A percentile compares a stretch with the other conserved stretches of the same genome.
These are phyloP conservation scores for Ocimum tenuiflorum DNA, from an alignment of 257 asterid genomes.

Conservation along the genomic window DNA sequence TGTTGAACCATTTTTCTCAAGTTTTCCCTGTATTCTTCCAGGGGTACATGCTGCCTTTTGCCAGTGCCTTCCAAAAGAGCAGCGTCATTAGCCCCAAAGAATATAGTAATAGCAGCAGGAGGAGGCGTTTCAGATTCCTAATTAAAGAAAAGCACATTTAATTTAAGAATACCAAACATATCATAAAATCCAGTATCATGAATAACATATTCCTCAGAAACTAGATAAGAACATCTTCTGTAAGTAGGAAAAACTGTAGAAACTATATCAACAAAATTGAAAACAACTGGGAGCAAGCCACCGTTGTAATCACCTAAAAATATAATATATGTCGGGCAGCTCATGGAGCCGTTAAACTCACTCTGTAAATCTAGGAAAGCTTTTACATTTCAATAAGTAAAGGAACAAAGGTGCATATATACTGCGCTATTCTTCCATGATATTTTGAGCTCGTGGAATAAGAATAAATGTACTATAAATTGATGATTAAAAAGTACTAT, in stretches of 20 bases:
- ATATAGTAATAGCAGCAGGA: constrained; percentile 64
- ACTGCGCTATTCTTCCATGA: not conserved
- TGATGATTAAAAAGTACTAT: not conserved
- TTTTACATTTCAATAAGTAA: too few species aligned
- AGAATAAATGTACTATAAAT: not conserved
- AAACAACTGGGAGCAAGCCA: not conserved
- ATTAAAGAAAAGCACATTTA: not conserved
- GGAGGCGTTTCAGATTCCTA: constrained; percentile 61
- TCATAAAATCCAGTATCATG: not conserved
- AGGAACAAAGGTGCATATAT: too few species aligned
- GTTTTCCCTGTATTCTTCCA: constrained; percentile 80
- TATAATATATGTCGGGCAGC: too few species aligned
- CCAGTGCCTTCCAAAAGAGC: constrained; percentile 66
- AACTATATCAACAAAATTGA: not conserved
- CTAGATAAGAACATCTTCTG: not conserved
- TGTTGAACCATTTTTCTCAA: constrained; percentile 59
- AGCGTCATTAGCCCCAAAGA: constrained; percentile 94
- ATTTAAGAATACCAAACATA: not conserved
- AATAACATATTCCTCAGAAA: not conserved
- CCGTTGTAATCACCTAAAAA: not conserved
- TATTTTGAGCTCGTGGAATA: not conserved
- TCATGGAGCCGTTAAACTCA: too few species aligned
- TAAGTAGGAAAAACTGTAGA: not conserved
- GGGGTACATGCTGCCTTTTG: constrained; percentile 75
- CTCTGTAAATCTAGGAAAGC: too few species aligned